These are phyloP conservation scores for Amborella trichopoda DNA, from an alignment of 164 flowering plant genomes.

Conservation along the genomic window DNA sequence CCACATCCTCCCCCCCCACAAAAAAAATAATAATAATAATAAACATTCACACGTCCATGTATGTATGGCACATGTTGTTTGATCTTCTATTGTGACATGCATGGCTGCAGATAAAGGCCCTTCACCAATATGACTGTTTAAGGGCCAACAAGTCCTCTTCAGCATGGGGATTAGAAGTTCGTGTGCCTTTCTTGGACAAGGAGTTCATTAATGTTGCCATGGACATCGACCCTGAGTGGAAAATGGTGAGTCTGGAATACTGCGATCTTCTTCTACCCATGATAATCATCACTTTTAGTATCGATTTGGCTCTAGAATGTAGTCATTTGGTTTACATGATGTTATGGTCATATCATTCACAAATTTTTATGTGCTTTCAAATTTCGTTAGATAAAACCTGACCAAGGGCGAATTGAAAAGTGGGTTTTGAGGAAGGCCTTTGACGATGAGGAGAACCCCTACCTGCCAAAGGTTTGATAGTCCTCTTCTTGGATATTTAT, in stretches of 20 bases:
- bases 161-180: conserved; percentile 97
- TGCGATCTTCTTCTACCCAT: too few species aligned
- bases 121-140: conserved; percentile 84
- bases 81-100: too few species aligned
- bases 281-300: too few species aligned
- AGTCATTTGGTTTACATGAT: not conserved
- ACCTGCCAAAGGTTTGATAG: conserved; percentile 76
- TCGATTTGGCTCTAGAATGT: too few species aligned
- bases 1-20: too few species aligned
- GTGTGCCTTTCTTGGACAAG: conserved; percentile 91
- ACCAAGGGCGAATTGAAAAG: conserved; percentile 69
- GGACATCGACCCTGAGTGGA: conserved; percentile 90
- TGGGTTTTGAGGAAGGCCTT: conserved; percentile 91
- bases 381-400: conserved; percentile 50
- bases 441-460: conserved; percentile 78
- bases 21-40: too few species aligned
- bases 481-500: not conserved
- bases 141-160: conserved; percentile 93
- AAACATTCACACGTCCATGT: too few species aligned
- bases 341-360: not conserved
- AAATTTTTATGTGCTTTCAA: not conserved
- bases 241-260: conserved; percentile 65
- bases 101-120: conserved; percentile 87
- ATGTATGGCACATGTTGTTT: too few species aligned
- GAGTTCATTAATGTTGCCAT: conserved; percentile 79